phyloP scores from a whole-genome alignment of 352 stramenopile species.

The Phytophthora hibernalis region DNA sequence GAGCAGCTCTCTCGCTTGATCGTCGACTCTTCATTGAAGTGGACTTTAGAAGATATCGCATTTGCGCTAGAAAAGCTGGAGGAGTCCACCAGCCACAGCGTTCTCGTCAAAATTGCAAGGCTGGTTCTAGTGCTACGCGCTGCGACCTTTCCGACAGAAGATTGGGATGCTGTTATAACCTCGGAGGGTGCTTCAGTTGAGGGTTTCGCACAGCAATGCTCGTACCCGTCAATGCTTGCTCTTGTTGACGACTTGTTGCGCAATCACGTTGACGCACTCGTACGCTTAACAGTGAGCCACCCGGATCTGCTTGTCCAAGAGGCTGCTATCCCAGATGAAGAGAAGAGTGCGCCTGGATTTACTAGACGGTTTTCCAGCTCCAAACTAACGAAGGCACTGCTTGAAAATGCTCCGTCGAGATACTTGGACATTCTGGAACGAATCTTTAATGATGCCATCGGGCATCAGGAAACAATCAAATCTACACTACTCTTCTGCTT shows the following conservation, averaged over 20 bases:
- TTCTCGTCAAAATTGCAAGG: constrained; percentile 65
- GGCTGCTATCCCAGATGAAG: not conserved
- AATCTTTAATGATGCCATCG: constrained; percentile 61
- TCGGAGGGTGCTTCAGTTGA: constrained; percentile 10
- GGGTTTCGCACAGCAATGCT: constrained; percentile 37
- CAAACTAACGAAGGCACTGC: constrained; percentile 53
- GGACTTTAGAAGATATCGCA: constrained; percentile 73
- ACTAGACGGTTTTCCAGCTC: constrained; percentile 44
- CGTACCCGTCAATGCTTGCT: constrained; percentile 44
- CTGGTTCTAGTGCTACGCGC: constrained; percentile 74
- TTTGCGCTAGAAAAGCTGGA: constrained; percentile 70
- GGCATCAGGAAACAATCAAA: constrained; percentile 60
- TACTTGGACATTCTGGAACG: constrained; percentile 65
- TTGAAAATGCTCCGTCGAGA: constrained; percentile 47
- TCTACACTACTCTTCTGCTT: constrained; percentile 66
- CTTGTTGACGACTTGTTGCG: constrained; percentile 49
- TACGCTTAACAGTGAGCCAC: constrained; percentile 65
- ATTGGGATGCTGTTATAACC: constrained; percentile 38
- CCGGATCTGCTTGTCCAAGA: constrained; percentile 64
- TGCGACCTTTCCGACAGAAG: constrained; percentile 26
- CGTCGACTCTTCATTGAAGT: constrained; percentile 74
- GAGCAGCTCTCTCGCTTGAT: constrained; percentile 77
- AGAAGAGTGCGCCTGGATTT: constrained; percentile 3
- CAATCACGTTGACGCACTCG: constrained; percentile 56
- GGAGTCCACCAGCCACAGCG: constrained; percentile 51